Evolutionary conservation across 768 basidiomycete species (phyloP), one percentile per base, ranked within the genome.

Genomic region (Termitomyces sp.): DNA sequence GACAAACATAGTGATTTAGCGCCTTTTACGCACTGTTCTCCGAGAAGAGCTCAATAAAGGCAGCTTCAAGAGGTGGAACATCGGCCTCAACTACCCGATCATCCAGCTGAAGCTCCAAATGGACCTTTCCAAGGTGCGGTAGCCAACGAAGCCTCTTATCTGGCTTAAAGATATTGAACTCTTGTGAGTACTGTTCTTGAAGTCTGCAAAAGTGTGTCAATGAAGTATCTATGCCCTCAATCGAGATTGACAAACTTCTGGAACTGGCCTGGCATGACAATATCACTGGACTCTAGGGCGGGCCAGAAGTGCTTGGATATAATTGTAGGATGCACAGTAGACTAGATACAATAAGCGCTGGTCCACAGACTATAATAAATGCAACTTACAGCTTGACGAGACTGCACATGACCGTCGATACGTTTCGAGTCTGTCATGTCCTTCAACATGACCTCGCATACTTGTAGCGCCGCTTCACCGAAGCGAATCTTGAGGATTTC

Each of bases 251-350:
- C 89, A 50, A 68, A 96, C 96, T 74, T 74, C 66, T 85, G 83
- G 69, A 97, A 88, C 70, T 94, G 92, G 2, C 92, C 92, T 0
- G 96, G 93, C 83, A 98, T 89, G 46, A 79, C 71, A 60, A 97
- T 80, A 16, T 82, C 83, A 59, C 85, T 85, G 2, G 88, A 76
- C 67, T 92, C 90, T 28, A 97, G 79, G 1, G 88, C 76, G 0
- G 97, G 97, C 97, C 97, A 99, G 75, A 98, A 99, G 67, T 96
- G 88, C 13, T 87, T 84, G 12, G 97, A 98, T 42, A 98, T 90
- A 67, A 99, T 89, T 0, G 89, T 91, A 1, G 96, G 92, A 68
- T 96, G 93, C 2, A 98, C 77, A 16, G 86, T 77, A 7, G 85
- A 85, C 89, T 93, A 61, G 28, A 55, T 28, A 11, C 50, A 12